phyloP scores from a whole-genome alignment of 345 rosid species.

The Melastoma malabathricum region DNA sequence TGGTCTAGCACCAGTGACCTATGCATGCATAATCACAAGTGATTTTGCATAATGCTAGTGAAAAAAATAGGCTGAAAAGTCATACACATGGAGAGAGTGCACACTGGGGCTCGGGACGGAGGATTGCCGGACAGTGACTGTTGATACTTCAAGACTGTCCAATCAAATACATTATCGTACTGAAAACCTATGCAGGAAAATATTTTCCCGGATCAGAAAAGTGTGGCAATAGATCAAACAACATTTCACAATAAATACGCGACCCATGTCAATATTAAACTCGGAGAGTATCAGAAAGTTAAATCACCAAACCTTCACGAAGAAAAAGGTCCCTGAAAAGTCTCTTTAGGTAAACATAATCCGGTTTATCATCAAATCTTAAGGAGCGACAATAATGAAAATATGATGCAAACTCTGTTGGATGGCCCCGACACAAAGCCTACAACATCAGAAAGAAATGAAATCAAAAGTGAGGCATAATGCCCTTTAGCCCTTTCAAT shows the following conservation, averaged over 20 bases:
- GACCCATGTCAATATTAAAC: too few relatives aligned
- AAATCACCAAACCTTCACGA: slow-evolving; percentile 58
- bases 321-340: slow-evolving; percentile 84
- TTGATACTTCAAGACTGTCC: slow-evolving; percentile 90
- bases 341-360: slow-evolving; percentile 76
- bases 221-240: too few relatives aligned
- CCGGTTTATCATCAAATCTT: slow-evolving; percentile 84
- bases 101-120: slow-evolving; percentile 41
- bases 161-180: slow-evolving; percentile 81
- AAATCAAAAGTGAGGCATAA: neutral
- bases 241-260: too few relatives aligned
- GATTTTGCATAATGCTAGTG: neutral
- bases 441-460: slow-evolving; percentile 13
- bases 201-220: neutral
- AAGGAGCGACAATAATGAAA: slow-evolving; percentile 84
- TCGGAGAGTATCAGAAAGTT: neutral
- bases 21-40: slow-evolving; percentile 1
- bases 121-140: slow-evolving; percentile 60
- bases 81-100: slow-evolving; percentile 4
- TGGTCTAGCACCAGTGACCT: slow-evolving; percentile 75
- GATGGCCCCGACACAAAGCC: slow-evolving; percentile 80
- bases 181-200: slow-evolving; percentile 49
- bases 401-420: slow-evolving; percentile 82
- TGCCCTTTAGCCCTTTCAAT: too few relatives aligned
- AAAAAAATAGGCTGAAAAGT: neutral